Evolutionary conservation across 768 basidiomycete genomes (phyloP).

Genomic region (Tulasnella sp.): DNA sequence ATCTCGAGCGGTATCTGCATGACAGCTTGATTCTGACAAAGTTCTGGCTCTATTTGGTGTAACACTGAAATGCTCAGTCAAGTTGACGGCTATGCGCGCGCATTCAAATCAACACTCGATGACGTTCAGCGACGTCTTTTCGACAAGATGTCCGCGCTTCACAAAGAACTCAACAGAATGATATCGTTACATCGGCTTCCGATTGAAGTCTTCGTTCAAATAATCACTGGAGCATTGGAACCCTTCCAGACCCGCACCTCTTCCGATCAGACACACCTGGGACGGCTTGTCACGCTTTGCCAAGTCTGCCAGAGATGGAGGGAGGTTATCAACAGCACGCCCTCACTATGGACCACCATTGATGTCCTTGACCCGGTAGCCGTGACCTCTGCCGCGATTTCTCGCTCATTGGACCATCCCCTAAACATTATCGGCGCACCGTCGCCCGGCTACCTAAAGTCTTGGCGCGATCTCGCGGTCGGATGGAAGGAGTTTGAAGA

Average conservation of each 20-base stretch:
- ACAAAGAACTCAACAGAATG: background rate
- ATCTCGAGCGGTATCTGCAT: background rate
- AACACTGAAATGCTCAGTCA: background rate
- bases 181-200: background rate
- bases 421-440: background rate
- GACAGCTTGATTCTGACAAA: background rate
- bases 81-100: background rate
- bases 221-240: background rate
- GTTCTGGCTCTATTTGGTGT: background rate
- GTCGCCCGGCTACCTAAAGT: too few relatives aligned
- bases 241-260: background rate
- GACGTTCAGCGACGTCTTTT: background rate
- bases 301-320: background rate
- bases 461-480: background rate
- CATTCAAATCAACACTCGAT: background rate
- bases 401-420: background rate
- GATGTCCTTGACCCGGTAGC: background rate
- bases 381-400: background rate
- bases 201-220: background rate
- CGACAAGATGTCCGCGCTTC: background rate
- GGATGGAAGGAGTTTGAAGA: background rate
- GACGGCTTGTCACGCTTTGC: background rate
- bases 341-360: background rate
- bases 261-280: background rate
- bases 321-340: background rate